Percentiles rank a stretch among this genome's conserved stretches.
Evolutionary conservation across 2,329 filamentous ascomycete species (phyloP).

Genomic region (Microcyclospora pomicola): DNA sequence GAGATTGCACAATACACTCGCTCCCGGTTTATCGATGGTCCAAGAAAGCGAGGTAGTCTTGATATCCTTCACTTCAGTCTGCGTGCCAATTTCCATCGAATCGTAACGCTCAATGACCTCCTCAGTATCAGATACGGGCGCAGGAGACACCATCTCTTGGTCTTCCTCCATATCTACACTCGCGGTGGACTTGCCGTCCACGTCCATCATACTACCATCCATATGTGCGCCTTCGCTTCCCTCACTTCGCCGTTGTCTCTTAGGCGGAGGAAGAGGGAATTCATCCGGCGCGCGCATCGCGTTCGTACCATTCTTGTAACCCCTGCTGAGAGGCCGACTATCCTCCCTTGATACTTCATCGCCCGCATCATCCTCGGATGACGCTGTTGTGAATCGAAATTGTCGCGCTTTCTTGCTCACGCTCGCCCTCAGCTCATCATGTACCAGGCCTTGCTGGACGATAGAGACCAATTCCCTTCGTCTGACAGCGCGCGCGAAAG

Average conservation of each 20-base stretch:
- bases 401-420: constrained; percentile 12
- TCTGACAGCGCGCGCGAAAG: constrained; percentile 46
- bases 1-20: constrained; percentile 14
- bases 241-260: constrained; percentile 21
- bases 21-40: constrained; percentile 19
- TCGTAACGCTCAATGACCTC: constrained; percentile 19
- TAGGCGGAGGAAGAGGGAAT: constrained; percentile 20
- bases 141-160: constrained; percentile 13
- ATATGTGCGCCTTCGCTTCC: constrained; percentile 19
- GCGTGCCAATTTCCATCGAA: constrained; percentile 20
- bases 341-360: neutral
- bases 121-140: constrained; percentile 14
- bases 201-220: constrained; percentile 34
- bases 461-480: constrained; percentile 46
- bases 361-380: neutral
- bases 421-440: constrained; percentile 26
- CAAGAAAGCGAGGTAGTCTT: constrained; percentile 23
- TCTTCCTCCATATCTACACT: constrained; percentile 14
- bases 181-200: constrained; percentile 21
- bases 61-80: constrained; percentile 20
- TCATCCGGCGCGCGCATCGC: constrained; percentile 14
- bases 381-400: constrained; percentile 13
- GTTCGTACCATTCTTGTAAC: constrained; percentile 9
- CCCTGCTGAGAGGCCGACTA: constrained; percentile 7
- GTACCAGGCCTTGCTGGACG: constrained; percentile 47